Evolutionary conservation across 2,329 filamentous ascomycete genomes (phyloP), one percentile per base, ranked within the genome.

Genomic region (Chaetoscypha palmicola): DNA sequence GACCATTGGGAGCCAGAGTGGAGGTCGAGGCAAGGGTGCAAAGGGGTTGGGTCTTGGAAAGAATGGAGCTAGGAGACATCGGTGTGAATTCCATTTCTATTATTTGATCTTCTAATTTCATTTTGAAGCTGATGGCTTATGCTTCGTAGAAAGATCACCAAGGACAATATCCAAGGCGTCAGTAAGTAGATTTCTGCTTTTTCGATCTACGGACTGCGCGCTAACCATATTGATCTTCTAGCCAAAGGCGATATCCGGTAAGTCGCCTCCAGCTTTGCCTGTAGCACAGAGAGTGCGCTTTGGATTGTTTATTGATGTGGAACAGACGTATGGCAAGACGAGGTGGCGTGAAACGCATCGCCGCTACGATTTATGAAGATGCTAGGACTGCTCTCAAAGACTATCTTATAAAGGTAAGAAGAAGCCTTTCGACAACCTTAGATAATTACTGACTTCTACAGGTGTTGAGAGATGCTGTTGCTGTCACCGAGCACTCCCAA

Each of bases 331-430:
- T 91, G 0, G 86, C 86, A 1, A 76, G 86, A 4, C 78, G 86
- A 5, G 86, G 85, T 1, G 86, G 86, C 0, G 81, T 91, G 0
- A 89, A 89, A 59, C 70, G 85, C 0, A 87, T 90, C 7, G 81
- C 79, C 0, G 73, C 59, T 0, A 51, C 35, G 0, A 81, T 89
- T 2, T 90, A 90, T 55, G 69, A 79, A 0, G 80, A 85, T 0
- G 62, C 72, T 0, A 68, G 86, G 0, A 14, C 3, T 0, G 76
- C 69, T 0, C 41, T 90, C 1, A 76, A 70, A 17, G 48, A 54
- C 0, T 66, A 71, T 0, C 63, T 90, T 0, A 52, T 64, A 4
- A 50, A 51, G 21, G 77, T 81, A 65, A 17, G 36, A 39, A 35
- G 1, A 34, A 12, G 10, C 23, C 4, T 20, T 20, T 2, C 8